A percentile compares a stretch with the other conserved stretches of the same genome.
phyloP scores from a whole-genome alignment of 192 early-diverging fungal species.

The Phycomyces nitens region DNA sequence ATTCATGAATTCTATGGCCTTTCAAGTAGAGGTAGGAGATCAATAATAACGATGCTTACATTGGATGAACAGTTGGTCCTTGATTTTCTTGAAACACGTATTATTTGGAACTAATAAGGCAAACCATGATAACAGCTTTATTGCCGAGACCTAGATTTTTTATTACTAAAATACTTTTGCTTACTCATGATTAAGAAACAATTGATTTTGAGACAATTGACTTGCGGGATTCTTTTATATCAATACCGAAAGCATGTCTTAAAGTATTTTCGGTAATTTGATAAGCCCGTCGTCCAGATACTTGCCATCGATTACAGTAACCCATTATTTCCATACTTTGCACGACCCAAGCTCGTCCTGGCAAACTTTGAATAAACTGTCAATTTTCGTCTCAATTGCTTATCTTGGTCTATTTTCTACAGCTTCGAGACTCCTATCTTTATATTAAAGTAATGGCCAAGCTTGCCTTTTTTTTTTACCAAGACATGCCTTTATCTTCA shows the following conservation, averaged over 20 bases:
- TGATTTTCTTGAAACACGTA: no score
- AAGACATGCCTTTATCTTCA: background rate
- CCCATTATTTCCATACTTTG: background rate
- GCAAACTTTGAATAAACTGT: background rate
- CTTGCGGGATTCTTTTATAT: constrained; percentile 1
- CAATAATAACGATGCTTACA: no score
- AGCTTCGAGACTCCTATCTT: constrained; percentile 2
- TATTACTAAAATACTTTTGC: constrained; percentile 1
- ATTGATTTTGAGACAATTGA: background rate
- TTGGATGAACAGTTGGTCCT: no score
- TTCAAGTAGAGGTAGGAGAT: no score
- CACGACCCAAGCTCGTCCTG: constrained; percentile 1
- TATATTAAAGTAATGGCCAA: background rate
- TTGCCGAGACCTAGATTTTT: no score
- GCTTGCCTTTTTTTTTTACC: background rate
- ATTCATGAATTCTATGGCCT: no score
- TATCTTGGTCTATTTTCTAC: constrained; percentile 1
- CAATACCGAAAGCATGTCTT: constrained; percentile 5
- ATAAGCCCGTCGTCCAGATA: constrained; percentile 6
- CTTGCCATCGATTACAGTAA: constrained; percentile 1
- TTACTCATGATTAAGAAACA: constrained; percentile 9
- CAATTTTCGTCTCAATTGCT: background rate
- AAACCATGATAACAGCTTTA: no score
- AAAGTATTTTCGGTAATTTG: constrained; percentile 4
- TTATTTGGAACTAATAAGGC: no score